Percentiles rank a stretch among this genome's conserved stretches.
Conservation (phyloP, 164 flowering plant species). For the Echeveria elegans region DNA sequence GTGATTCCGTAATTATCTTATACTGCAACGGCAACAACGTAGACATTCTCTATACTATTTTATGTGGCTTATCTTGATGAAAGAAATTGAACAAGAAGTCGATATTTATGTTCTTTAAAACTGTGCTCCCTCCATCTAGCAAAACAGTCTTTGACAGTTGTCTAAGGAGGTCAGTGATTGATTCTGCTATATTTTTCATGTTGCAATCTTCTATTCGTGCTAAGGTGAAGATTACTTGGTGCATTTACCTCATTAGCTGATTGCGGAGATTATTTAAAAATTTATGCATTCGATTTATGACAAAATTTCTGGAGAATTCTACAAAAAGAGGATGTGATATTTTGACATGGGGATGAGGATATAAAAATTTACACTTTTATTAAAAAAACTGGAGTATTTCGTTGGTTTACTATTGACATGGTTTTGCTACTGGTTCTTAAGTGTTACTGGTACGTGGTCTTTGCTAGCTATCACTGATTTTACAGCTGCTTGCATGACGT, state of each 20-base stretch:
- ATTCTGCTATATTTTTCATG: neutral
- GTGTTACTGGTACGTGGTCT: neutral
- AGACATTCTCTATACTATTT: neutral
- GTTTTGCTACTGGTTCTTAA: neutral
- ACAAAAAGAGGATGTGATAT: neutral
- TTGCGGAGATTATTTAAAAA: neutral
- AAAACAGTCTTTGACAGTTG: neutral
- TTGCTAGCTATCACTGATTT: conserved; percentile 7
- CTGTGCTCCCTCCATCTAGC: neutral
- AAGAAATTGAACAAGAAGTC: neutral
- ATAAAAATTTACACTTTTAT: neutral
- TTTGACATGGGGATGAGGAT: neutral
- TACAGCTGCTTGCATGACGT: conserved; percentile 97
- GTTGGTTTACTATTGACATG: neutral
- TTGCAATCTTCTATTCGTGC: neutral
- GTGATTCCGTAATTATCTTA: neutral
- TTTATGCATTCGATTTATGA: neutral
- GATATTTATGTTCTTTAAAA: neutral
- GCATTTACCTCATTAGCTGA: neutral
- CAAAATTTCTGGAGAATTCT: no score
- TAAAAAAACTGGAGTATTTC: no score
- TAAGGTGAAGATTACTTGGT: neutral
- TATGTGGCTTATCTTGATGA: neutral
- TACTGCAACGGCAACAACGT: neutral
- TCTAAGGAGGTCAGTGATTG: neutral